These are phyloP conservation scores for Saccharomycopsis olivae DNA, from an alignment of 805 yeast genomes.

Conservation along the genomic window DNA sequence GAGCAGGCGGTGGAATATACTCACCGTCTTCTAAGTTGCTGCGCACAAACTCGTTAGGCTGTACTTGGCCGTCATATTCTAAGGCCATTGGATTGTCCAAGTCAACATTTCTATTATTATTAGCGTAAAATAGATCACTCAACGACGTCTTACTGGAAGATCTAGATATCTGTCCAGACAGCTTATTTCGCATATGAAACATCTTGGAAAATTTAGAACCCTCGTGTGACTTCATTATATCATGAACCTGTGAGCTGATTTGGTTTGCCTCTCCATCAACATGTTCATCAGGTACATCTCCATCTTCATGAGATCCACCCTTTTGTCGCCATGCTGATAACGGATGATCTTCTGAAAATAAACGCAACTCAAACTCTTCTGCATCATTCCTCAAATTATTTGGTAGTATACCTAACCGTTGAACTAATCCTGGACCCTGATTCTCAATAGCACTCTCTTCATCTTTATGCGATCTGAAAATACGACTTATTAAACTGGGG, in stretches of 20 bases:
- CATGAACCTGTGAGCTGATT: not conserved
- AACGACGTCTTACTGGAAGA: slow-evolving; percentile 10
- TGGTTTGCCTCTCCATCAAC: slow-evolving; percentile 8
- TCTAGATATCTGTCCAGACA: not conserved
- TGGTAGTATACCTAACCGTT: not conserved
- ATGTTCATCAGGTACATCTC: slow-evolving; percentile 1
- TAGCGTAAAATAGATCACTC: slow-evolving; percentile 5
- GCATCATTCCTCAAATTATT: too few relatives aligned
- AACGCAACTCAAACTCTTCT: slow-evolving; percentile 7
- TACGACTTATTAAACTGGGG: not conserved
- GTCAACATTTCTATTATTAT: not conserved
- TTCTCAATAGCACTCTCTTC: slow-evolving; percentile 5
- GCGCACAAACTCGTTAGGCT: too few relatives aligned
- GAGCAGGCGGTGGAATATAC: slow-evolving; percentile 19
- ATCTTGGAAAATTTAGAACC: not conserved
- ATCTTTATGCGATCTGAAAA: slow-evolving; percentile 2
- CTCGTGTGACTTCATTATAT: slow-evolving; percentile 1
- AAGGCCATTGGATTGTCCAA: not conserved
- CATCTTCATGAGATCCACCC: not conserved
- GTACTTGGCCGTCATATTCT: not conserved
- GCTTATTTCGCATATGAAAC: not conserved
- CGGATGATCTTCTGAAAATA: slow-evolving; percentile 7
- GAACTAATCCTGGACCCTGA: not conserved
- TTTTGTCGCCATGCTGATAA: not conserved
- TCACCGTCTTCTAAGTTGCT: slow-evolving; percentile 7